Evolutionary conservation across 495 filamentous ascomycete species (phyloP), one percentile per base, ranked within the genome.

Genomic region (Neurospora intermedia): DNA sequence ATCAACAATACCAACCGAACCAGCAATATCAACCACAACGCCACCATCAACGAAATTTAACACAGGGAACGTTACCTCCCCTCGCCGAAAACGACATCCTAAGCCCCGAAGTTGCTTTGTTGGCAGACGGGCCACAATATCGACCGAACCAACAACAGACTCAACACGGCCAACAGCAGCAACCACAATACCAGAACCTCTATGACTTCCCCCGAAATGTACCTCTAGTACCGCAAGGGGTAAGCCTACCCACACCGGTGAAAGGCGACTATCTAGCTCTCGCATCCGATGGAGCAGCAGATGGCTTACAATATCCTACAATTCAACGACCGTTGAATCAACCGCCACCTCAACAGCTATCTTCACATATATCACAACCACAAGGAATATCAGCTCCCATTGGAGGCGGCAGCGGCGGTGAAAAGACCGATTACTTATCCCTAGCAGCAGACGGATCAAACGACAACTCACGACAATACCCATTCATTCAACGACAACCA

Each of bases 101-200:
- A 74, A 48, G n/a, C 40, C 27, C 69, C 71, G 71, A 69, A 43
- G 72, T 66, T 72, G 59, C 74, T 6, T 35, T 66, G 5, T 35
- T 66, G 35, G 7, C 27, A 66, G 54, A 66, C 18, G 54, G 54
- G 4, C 54, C 54, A 4, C 54, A 66, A 10, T 66, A 66, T 4
- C 27, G 54, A 0, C 54, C 72, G 2, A 2, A 66, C 10, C 71
- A 69, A 4, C 42, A 39, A 38, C 40, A 73, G 1, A 69, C 9
- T 15, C 20, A 6, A 38, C 38, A 70, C 11, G 43, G 54, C 3
- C 27, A 45, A 35, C 66, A 48, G 15, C 66, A 48, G 8, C 43
- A 40, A 13, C 16, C 8, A 8, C 69, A 66, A n/a, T 39, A 40
- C n/a, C 73, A 74, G 2, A 16, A 54, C 8, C 71, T 71, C 1